Conservation (phyloP, 805 yeast species). For the Saturnispora sanitii region DNA sequence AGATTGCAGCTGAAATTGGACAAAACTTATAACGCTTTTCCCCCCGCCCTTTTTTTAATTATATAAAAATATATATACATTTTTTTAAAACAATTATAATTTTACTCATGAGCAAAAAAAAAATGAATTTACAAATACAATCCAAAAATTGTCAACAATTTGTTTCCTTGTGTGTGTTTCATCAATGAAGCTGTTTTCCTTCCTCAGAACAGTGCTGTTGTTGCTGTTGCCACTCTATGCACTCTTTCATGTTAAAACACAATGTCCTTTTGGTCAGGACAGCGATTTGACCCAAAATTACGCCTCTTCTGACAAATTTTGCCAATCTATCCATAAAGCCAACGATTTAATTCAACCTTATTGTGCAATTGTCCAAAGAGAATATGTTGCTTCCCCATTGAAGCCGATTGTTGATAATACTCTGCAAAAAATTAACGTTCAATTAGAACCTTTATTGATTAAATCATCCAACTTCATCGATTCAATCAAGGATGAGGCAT, state of each 20-base stretch:
- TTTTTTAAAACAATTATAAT: too few relatives aligned
- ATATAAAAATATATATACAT: too few relatives aligned
- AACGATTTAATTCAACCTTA: constrained; percentile 4
- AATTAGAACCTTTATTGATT: constrained; percentile 1
- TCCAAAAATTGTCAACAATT: background rate
- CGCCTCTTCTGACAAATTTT: constrained; percentile 4
- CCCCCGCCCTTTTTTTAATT: background rate
- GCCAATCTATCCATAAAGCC: constrained; percentile 5
- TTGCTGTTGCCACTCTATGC: background rate
- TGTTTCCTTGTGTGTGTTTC: background rate
- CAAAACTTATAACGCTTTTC: constrained; percentile 3
- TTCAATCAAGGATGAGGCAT: constrained; percentile 2
- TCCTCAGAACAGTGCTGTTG: background rate
- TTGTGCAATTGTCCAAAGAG: background rate
- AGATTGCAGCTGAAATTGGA: constrained; percentile 10
- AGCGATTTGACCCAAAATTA: background rate
- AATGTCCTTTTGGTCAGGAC: constrained; percentile 1
- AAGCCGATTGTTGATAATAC: constrained; percentile 6
- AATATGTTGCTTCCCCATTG: constrained; percentile 4
- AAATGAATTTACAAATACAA: background rate
- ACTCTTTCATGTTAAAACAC: constrained; percentile 2
- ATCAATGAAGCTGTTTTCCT: background rate
- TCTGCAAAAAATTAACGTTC: background rate
- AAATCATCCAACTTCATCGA: background rate
- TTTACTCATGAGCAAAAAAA: constrained; percentile 1